These are phyloP conservation scores for Trifolium dubium DNA, from an alignment of 306 rosid species.

Conservation along the genomic window DNA sequence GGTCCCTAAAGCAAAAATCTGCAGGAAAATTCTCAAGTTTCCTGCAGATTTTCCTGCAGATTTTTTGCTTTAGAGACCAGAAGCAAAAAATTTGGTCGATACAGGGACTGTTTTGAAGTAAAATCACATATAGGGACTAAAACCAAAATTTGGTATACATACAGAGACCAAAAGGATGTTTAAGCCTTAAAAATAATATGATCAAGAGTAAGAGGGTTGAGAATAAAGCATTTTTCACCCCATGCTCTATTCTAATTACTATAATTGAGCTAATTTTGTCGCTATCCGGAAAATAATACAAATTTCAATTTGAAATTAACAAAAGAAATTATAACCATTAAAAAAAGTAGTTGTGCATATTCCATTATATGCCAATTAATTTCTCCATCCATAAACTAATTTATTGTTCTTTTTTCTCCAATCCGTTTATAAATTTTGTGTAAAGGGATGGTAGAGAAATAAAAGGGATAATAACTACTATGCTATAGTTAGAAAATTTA, in stretches of 20 bases:
- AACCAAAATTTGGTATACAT: no score
- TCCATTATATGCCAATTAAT: conserved; percentile 23
- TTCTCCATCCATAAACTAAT: not conserved
- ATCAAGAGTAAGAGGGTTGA: no score
- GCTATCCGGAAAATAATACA: conserved; percentile 41
- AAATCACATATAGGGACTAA: no score
- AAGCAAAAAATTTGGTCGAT: no score
- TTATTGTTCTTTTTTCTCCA: conserved; percentile 28
- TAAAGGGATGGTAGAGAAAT: conserved; percentile 41
- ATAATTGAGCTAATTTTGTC: conserved; percentile 26
- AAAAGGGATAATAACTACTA: conserved; percentile 26
- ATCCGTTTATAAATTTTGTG: conserved; percentile 6
- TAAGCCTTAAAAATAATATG: no score
- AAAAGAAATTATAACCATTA: conserved; percentile 15
- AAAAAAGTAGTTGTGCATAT: conserved; percentile 23
- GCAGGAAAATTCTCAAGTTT: no score
- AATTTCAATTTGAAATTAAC: conserved; percentile 24
- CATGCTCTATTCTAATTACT: not conserved
- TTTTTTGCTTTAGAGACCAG: no score
- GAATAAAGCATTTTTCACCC: not conserved
- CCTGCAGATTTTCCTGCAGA: no score
- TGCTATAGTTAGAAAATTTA: conserved; percentile 41
- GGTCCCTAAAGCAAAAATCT: no score
- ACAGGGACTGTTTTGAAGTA: no score
- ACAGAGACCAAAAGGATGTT: no score